phyloP scores from a whole-genome alignment of 1,284 basidiomycete species.

The Erythrobasidium hasegawianum region DNA sequence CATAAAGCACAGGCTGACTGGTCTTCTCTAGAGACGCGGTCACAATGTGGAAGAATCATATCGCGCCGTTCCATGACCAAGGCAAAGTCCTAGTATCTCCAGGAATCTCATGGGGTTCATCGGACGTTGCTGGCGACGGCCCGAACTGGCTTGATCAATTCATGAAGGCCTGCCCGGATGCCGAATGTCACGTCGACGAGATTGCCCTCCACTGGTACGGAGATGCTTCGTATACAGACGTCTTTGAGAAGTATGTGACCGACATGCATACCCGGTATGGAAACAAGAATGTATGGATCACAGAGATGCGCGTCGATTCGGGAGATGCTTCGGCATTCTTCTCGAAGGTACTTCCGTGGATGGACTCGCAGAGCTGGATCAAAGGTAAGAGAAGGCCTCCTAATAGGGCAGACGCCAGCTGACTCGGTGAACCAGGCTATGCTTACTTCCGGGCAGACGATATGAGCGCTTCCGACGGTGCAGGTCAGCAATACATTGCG shows the following conservation, averaged over 20 bases:
- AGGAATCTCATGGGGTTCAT: neutral
- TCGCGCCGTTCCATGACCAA: neutral
- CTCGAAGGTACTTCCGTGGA: neutral
- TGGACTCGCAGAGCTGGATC: neutral
- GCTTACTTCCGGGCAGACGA: neutral
- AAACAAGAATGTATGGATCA: neutral
- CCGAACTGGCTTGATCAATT: neutral
- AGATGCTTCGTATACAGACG: neutral
- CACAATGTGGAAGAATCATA: neutral
- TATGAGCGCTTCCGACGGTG: neutral
- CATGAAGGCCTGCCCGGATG: neutral
- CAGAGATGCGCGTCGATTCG: slow-evolving; percentile 1
- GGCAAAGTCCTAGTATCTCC: neutral
- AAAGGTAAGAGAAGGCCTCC: neutral
- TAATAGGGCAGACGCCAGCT: too few species aligned
- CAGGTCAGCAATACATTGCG: neutral
- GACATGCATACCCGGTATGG: neutral
- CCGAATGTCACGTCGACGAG: neutral
- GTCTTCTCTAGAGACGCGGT: neutral
- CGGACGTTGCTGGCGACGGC: neutral
- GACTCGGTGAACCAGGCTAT: neutral
- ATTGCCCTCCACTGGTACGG: neutral
- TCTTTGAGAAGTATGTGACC: neutral
- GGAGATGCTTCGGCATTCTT: slow-evolving; percentile 1
- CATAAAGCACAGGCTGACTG: neutral